Conservation (phyloP, 2,329 filamentous ascomycete species). For the Harringtonia lauricola region DNA sequence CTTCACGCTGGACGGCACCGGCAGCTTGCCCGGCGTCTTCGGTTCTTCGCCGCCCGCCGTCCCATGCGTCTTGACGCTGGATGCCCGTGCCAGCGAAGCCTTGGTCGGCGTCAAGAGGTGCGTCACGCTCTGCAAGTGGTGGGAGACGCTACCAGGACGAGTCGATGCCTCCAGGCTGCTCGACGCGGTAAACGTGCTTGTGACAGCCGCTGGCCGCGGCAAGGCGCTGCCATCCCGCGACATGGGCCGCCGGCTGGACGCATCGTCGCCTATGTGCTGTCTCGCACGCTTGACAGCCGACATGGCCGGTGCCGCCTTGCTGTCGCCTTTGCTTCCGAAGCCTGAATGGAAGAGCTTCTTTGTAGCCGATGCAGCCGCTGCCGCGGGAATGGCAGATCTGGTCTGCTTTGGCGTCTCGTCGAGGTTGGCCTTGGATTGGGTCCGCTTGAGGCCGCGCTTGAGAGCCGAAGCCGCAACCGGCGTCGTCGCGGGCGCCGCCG, state of each 20-base stretch:
- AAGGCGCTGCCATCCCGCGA: slow-evolving; percentile 41
- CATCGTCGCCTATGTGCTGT: slow-evolving; percentile 56
- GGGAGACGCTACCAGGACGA: slow-evolving; percentile 13
- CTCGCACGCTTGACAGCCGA: slow-evolving; percentile 60
- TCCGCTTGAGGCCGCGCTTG: slow-evolving; percentile 38
- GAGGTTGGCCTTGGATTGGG: slow-evolving; percentile 46
- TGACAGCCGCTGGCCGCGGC: slow-evolving; percentile 19
- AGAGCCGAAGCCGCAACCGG: background rate
- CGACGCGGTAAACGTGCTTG: too few species aligned
- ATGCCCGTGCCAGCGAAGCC: slow-evolving; percentile 53
- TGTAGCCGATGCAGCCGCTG: slow-evolving; percentile 9
- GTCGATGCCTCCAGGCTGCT: too few species aligned
- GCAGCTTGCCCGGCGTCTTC: slow-evolving; percentile 33
- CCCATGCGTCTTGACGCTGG: slow-evolving; percentile 38
- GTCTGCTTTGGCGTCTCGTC: slow-evolving; percentile 36
- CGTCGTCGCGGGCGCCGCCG: background rate
- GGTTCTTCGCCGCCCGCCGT: slow-evolving; percentile 17
- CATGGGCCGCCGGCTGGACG: slow-evolving; percentile 50
- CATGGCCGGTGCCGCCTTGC: slow-evolving; percentile 15
- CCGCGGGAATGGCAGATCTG: slow-evolving; percentile 3
- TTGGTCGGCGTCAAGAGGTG: slow-evolving; percentile 70
- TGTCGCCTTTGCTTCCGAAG: slow-evolving; percentile 15
- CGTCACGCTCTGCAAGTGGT: slow-evolving; percentile 36
- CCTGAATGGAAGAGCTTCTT: slow-evolving; percentile 16
- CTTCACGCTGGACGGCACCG: slow-evolving; percentile 30